phyloP scores from a whole-genome alignment of 176 grass and related monocot genomes.

The Hordeum marinum region DNA sequence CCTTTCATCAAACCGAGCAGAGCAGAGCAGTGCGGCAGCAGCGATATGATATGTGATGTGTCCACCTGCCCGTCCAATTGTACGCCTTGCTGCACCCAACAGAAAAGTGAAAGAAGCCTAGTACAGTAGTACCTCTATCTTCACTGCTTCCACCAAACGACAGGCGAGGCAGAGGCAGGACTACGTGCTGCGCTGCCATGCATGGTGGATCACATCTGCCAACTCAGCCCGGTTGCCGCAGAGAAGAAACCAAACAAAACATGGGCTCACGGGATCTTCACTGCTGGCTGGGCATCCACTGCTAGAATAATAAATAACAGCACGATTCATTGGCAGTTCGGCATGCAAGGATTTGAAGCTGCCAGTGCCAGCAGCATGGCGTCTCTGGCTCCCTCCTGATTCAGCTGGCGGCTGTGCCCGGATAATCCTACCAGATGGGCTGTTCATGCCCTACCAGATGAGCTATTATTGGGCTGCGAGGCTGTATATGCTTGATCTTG shows the following conservation, averaged over 20 bases:
- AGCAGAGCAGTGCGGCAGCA: not conserved
- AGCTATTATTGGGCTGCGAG: too few species aligned
- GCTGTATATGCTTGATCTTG: too few species aligned
- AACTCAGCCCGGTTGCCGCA: not conserved
- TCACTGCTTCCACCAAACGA: conserved; percentile 1
- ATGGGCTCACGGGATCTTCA: not conserved
- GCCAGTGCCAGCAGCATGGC: not conserved
- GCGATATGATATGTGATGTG: not conserved
- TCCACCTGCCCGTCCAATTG: not conserved
- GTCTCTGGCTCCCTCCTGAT: not conserved
- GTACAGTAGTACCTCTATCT: not conserved
- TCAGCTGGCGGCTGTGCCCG: too few species aligned
- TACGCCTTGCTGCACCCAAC: not conserved
- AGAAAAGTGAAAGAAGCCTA: not conserved
- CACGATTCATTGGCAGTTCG: not conserved
- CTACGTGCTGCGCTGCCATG: not conserved
- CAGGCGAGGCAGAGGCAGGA: not conserved
- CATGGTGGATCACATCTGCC: not conserved
- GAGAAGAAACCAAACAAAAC: not conserved
- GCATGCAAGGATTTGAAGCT: not conserved
- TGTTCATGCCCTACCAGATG: too few species aligned
- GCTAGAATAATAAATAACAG: not conserved
- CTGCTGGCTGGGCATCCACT: not conserved
- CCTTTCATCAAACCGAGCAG: not conserved
- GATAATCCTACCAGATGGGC: too few species aligned